Evolutionary conservation across 768 basidiomycete species (phyloP), one percentile per base, ranked within the genome.

Genomic region (Tylopilus vinaceipallidus): DNA sequence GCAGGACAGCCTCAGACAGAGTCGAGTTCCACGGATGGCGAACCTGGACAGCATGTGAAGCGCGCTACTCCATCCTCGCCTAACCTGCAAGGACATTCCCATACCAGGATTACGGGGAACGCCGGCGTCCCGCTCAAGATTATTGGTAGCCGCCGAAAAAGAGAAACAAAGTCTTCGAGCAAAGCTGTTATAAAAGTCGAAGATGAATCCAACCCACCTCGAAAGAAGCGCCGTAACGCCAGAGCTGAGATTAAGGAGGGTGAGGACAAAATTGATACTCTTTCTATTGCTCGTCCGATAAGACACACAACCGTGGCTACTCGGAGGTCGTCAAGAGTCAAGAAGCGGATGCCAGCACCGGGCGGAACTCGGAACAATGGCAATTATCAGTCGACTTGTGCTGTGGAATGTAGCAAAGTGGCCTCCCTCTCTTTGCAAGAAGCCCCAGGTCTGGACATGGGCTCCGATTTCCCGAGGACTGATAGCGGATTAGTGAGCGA

Each of bases 111-210:
- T 23, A 27, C 35, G 22, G 50, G 44, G 13, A 36, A 55, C 23
- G 41, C 35, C 3, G 47, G 19, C 37, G 13, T 38, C 10, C 51
- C 51, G 5, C 33, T 40, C 4, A 67, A 49, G 36, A 35, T 61
- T 29, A 49, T 53, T 22, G 65, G 65, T 29, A 60, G 10, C 20
- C 67, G 65, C 39, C 58, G 65, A 53, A 66, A 69, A 42, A 54
- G 65, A 41, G 60, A 66, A 20, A 37, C 19, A 14, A 48, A 47
- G 30, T 35, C 47, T 33, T 39, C 54, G 12, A 27, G 34, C 17
- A 54, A 47, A 10, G 22, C 35, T 13, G 3, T 24, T 19, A 23
- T 50, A 12, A 59, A 59, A 30, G n/a, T 44, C 41, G 55, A 55
- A 6, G 56, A 61, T 37, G 55, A 53, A 40, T 32, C 17, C n/a